A percentile compares a stretch with the other conserved stretches of the same genome.
phyloP scores from a whole-genome alignment of 2,329 filamentous ascomycete species.

The Rhinocladiella mackenziei region DNA sequence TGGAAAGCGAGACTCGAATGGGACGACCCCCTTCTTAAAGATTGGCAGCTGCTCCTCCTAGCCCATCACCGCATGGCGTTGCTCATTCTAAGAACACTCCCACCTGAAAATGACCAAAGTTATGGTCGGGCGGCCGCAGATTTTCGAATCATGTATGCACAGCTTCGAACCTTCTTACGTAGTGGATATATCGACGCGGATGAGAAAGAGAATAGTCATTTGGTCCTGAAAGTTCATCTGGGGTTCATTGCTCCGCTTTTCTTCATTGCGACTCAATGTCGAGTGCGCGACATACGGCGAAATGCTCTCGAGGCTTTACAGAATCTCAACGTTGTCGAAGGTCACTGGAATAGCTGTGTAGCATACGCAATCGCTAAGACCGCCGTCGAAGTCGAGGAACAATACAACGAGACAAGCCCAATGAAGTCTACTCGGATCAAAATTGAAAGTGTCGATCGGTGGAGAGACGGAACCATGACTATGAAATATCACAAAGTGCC shows the following conservation, averaged over 20 bases:
- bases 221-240: slow-evolving; percentile 14
- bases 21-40: slow-evolving; percentile 17
- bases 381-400: slow-evolving; percentile 14
- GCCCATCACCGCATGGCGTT: slow-evolving; percentile 21
- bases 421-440: slow-evolving; percentile 12
- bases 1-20: slow-evolving; percentile 14
- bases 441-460: slow-evolving; percentile 19
- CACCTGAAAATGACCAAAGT: slow-evolving; percentile 16
- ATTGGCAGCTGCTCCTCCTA: slow-evolving; percentile 20
- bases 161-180: slow-evolving; percentile 20
- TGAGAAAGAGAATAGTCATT: slow-evolving; percentile 5
- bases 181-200: slow-evolving; percentile 13
- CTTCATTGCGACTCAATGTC: slow-evolving; percentile 21
- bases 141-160: slow-evolving; percentile 22
- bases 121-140: slow-evolving; percentile 18
- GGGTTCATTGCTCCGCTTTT: slow-evolving; percentile 21
- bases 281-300: slow-evolving; percentile 16
- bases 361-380: slow-evolving; percentile 19
- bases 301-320: slow-evolving; percentile 17
- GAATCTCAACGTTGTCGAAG: slow-evolving; percentile 16
- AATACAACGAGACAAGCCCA: slow-evolving; percentile 1
- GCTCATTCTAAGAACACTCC: slow-evolving; percentile 16
- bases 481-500: slow-evolving; percentile 14
- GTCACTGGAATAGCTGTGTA: slow-evolving; percentile 23
- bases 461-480: slow-evolving; percentile 10